Conservation (phyloP, 352 stramenopile genomes). For the Globisporangium yorkense region DNA sequence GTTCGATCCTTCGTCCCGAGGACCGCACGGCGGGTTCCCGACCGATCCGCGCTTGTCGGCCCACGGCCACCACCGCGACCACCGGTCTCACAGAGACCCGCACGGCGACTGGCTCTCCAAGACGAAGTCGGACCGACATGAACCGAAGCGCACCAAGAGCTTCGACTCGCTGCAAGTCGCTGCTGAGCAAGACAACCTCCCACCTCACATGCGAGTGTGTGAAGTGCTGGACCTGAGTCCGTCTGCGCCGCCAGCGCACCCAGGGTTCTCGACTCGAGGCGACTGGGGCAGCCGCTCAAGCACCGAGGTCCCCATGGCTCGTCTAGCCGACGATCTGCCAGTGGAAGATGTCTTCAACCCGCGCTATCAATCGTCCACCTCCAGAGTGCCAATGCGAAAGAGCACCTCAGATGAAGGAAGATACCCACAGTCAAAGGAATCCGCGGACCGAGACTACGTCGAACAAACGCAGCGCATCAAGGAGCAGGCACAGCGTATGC, state of each 20-base stretch:
- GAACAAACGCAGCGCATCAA: background rate
- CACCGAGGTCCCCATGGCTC: slow-evolving; percentile 5
- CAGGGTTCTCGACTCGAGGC: slow-evolving; percentile 12
- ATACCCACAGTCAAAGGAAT: slow-evolving; percentile 2
- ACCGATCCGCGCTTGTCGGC: background rate
- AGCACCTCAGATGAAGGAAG: slow-evolving; percentile 13
- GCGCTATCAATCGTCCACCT: background rate
- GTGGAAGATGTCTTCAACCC: background rate
- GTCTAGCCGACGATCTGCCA: background rate
- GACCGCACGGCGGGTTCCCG: background rate
- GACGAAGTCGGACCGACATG: background rate
- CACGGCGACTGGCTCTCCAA: background rate
- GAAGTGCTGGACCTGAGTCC: slow-evolving; percentile 40
- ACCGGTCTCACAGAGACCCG: background rate
- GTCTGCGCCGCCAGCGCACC: slow-evolving; percentile 31
- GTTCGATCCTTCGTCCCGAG: background rate
- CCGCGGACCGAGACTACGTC: background rate
- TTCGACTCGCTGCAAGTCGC: slow-evolving; percentile 38
- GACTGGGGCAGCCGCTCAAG: slow-evolving; percentile 6
- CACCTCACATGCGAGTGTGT: slow-evolving; percentile 38
- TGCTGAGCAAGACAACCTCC: slow-evolving; percentile 22
- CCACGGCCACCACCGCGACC: background rate
- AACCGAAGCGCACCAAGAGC: slow-evolving; percentile 36
- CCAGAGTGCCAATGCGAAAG: slow-evolving; percentile 7
- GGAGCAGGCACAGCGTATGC: background rate